Evolutionary conservation across 345 rosid genomes (phyloP).

Genomic region (Laguncularia racemosa): DNA sequence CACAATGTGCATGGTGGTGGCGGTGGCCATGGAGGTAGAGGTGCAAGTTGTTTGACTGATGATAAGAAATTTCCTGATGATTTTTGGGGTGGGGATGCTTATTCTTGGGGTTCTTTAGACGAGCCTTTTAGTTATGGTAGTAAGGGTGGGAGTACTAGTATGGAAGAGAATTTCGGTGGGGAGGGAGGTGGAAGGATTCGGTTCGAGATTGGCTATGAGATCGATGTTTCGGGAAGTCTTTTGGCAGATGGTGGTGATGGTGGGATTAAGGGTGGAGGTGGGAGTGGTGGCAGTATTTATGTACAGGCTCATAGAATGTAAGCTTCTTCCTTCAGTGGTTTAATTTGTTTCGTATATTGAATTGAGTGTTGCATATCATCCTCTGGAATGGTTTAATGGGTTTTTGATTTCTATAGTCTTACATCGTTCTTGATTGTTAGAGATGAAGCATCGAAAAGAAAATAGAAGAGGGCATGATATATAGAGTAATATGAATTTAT

Average conservation of each 20-base stretch:
- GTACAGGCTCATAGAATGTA: conserved; percentile 57
- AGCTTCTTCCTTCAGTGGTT: conserved; percentile 10
- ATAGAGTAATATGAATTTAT: too few relatives aligned
- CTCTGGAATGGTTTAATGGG: neutral
- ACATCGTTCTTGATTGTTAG: too few relatives aligned
- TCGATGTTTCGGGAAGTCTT: conserved; percentile 42
- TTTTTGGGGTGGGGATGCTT: conserved; percentile 73
- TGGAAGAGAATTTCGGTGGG: conserved; percentile 54
- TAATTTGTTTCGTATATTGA: neutral
- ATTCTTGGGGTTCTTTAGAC: conserved; percentile 59
- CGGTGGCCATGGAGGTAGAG: conserved; percentile 70
- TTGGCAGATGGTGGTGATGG: conserved; percentile 52
- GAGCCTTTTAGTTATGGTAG: conserved; percentile 66
- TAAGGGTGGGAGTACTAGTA: conserved; percentile 60
- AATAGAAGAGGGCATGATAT: too few relatives aligned
- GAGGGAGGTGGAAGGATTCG: conserved; percentile 61
- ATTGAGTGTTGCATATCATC: neutral
- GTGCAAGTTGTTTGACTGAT: conserved; percentile 56
- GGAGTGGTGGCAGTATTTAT: conserved; percentile 64
- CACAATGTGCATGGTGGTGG: conserved; percentile 52
- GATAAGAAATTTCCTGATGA: conserved; percentile 56
- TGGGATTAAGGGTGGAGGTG: conserved; percentile 61
- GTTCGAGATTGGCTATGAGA: conserved; percentile 21
- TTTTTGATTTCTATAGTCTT: too few relatives aligned
- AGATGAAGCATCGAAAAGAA: too few relatives aligned